Conservation (phyloP, 306 rosid species). For the Cucumis sativus region DNA sequence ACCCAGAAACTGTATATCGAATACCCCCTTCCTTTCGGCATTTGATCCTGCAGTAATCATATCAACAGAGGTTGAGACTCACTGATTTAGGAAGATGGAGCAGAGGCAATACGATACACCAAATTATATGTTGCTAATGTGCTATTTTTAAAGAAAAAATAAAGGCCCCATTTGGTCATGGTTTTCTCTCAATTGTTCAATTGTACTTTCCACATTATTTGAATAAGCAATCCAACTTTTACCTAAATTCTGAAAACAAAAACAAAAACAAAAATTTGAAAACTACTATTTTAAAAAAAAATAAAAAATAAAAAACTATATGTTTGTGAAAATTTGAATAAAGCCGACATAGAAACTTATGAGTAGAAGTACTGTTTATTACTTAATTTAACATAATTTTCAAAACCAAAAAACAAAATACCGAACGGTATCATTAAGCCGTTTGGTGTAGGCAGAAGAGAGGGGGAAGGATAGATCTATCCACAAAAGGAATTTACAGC, state of each 20-base stretch:
- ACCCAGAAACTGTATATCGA: constrained; percentile 53
- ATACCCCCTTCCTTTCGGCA: constrained; percentile 91
- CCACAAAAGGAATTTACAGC: not conserved
- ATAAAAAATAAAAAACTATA: too few species aligned
- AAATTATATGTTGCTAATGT: not conserved
- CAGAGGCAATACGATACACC: not conserved
- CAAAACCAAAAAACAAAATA: too few species aligned
- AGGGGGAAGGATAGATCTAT: not conserved
- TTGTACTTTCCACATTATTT: too few species aligned
- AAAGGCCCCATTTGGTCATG: not conserved
- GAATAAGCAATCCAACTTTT: too few species aligned
- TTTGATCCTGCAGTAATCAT: constrained; percentile 46
- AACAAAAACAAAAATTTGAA: too few species aligned
- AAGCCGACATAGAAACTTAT: too few species aligned
- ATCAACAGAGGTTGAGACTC: not conserved
- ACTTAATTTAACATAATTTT: too few species aligned
- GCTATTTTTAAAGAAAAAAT: not conserved
- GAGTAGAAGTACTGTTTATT: too few species aligned
- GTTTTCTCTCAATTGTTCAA: too few species aligned
- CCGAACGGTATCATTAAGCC: not conserved
- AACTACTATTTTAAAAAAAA: too few species aligned
- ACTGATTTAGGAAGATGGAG: not conserved
- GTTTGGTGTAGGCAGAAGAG: not conserved
- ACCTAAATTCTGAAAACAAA: too few species aligned
- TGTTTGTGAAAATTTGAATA: too few species aligned